Conservation (phyloP, 257 asterid species). For the Rauvolfia tetraphylla region DNA sequence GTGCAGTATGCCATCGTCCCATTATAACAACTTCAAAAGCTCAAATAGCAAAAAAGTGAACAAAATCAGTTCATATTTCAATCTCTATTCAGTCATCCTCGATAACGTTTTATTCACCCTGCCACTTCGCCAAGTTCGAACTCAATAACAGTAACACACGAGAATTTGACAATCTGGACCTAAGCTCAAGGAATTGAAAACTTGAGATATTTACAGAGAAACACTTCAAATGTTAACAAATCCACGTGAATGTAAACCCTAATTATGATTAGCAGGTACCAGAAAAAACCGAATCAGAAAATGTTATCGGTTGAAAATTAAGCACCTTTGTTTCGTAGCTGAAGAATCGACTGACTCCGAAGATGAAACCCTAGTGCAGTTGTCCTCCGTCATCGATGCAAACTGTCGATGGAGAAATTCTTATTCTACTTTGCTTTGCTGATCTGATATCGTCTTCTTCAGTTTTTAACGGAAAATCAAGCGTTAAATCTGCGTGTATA, state of each 20-base stretch:
- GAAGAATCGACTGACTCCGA: conserved; percentile 57
- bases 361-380: conserved; percentile 62
- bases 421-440: background rate
- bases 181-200: background rate
- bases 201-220: background rate
- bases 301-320: conserved; percentile 1
- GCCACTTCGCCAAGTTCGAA: background rate
- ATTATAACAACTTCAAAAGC: background rate
- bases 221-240: background rate
- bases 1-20: background rate
- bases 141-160: background rate
- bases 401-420: background rate
- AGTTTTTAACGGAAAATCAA: background rate
- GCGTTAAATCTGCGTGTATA: background rate
- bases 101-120: background rate
- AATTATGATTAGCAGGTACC: background rate
- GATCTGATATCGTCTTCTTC: background rate
- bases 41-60: background rate
- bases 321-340: conserved; percentile 69
- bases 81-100: background rate
- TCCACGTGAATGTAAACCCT: background rate
- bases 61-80: background rate
- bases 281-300: background rate
- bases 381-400: conserved; percentile 59
- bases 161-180: background rate